These are phyloP conservation scores for Dovyalis caffra DNA, from an alignment of 345 rosid species.

Conservation along the genomic window DNA sequence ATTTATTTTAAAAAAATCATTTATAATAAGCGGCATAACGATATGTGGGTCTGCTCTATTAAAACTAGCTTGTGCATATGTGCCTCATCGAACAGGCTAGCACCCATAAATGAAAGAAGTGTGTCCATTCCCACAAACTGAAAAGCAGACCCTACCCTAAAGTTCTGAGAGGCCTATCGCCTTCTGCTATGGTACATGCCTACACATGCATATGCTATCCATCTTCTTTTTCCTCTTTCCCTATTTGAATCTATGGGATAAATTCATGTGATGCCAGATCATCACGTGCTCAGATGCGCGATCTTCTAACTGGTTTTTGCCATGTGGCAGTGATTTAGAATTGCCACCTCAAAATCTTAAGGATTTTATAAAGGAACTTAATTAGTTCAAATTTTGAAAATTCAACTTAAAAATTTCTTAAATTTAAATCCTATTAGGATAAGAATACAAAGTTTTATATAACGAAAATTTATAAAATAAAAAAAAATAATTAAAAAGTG, in stretches of 20 bases:
- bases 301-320: background rate
- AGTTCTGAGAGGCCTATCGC: background rate
- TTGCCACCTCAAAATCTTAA: too few relatives aligned
- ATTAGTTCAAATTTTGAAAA: too few relatives aligned
- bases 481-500: too few relatives aligned
- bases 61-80: conserved; percentile 11
- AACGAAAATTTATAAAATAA: too few relatives aligned
- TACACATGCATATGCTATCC: background rate
- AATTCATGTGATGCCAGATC: background rate
- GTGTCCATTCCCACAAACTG: conserved; percentile 9
- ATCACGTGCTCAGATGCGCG: background rate
- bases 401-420: too few relatives aligned
- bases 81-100: conserved; percentile 16
- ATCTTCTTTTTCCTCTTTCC: background rate
- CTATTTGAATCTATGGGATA: background rate
- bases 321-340: background rate
- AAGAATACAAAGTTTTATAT: too few relatives aligned
- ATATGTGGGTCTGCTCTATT: background rate
- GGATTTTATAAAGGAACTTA: too few relatives aligned
- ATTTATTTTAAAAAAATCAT: too few relatives aligned
- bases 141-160: background rate
- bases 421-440: too few relatives aligned
- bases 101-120: conserved; percentile 12
- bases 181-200: background rate
- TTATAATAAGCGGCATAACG: conserved; percentile 6